These are phyloP conservation scores for Arachnopeziza araneosa DNA, from an alignment of 2,329 filamentous ascomycete species.

Conservation along the genomic window DNA sequence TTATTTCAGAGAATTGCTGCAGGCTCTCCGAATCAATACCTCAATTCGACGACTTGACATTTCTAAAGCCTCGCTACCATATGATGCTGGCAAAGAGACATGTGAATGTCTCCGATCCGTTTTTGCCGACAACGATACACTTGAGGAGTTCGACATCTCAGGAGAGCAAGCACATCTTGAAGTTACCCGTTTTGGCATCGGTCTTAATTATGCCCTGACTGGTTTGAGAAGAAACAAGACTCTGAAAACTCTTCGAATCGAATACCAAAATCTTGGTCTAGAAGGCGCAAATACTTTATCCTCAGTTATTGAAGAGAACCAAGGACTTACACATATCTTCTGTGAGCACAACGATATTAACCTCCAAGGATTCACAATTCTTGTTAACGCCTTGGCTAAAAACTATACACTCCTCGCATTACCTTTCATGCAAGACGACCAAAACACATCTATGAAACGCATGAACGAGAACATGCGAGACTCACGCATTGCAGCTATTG, in stretches of 20 bases:
- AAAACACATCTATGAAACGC: constrained; percentile 52
- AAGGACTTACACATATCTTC: constrained; percentile 56
- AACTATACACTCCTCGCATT: constrained; percentile 59
- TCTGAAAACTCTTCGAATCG: constrained; percentile 56
- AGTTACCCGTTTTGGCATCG: constrained; percentile 62
- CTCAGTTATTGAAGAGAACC: constrained; percentile 61
- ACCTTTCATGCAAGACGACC: constrained; percentile 57
- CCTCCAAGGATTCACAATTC: constrained; percentile 62
- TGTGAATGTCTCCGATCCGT: constrained; percentile 57
- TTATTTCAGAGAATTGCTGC: constrained; percentile 54
- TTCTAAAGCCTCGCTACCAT: constrained; percentile 63
- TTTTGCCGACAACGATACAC: constrained; percentile 61
- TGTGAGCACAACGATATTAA: constrained; percentile 70
- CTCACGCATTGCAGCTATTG: constrained; percentile 10
- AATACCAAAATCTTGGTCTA: constrained; percentile 62
- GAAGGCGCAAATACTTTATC: constrained; percentile 65
- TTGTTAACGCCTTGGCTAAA: constrained; percentile 62
- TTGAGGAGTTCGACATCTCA: constrained; percentile 64
- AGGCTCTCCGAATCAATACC: constrained; percentile 56
- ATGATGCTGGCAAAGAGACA: constrained; percentile 62
- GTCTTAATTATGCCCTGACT: constrained; percentile 59
- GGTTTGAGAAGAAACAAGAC: constrained; percentile 60
- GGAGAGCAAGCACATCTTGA: constrained; percentile 68
- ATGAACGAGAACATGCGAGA: constrained; percentile 32
- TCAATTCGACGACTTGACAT: constrained; percentile 62